Base-by-base conservation (phyloP, 306 rosid genomes). In the Gillenia trifoliata region DNA sequence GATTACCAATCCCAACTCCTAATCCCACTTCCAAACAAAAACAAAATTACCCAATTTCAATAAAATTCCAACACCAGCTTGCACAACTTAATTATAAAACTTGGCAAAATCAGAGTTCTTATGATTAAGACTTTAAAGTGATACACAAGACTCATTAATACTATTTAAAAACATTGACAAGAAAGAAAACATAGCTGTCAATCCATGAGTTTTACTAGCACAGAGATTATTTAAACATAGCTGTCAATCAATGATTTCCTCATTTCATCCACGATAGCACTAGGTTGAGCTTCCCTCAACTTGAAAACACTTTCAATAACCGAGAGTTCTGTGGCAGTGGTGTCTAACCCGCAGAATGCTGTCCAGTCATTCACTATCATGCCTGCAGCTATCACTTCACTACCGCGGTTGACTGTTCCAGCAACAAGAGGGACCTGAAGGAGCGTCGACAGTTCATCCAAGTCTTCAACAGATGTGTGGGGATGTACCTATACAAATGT, bases 371-470 rank as follows among this genome's bases (percentile, higher is more conserved):
- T 94, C 30, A 89, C 98, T 1, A 79, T 85, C 82, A 94, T 77
- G 60, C 98, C 98, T 47, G 98, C 92, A 11, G 77, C 97, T 65
- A 94, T 86, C 36, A 91, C 98, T 66, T 88, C 97, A 66, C 98
- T 90, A 0, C 98, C 98, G 34, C 97, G 86, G 79, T 94, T 94
- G 79, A 91, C 95, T 0, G 95, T 87, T 63, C 97, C 98, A 2
- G 98, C 97, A 3, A 88, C 97, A 80, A 94, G 76, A 33, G 98
- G 98, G 64, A 94, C 90, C 86, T 94, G 98, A 77, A 94, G 97
- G 66, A 94, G 97, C 0, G 97, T 94, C 0, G 98, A 92, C 41
- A 94, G 95, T 73, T 94, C 98, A 56, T 91, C 93, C 87, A 94
- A 67, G 80, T 94, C 98, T 79, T 94, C 96, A 28, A 91, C 78